Conservation (phyloP, 2,329 filamentous ascomycete species). For the Ceratocystis alfenasii region DNA sequence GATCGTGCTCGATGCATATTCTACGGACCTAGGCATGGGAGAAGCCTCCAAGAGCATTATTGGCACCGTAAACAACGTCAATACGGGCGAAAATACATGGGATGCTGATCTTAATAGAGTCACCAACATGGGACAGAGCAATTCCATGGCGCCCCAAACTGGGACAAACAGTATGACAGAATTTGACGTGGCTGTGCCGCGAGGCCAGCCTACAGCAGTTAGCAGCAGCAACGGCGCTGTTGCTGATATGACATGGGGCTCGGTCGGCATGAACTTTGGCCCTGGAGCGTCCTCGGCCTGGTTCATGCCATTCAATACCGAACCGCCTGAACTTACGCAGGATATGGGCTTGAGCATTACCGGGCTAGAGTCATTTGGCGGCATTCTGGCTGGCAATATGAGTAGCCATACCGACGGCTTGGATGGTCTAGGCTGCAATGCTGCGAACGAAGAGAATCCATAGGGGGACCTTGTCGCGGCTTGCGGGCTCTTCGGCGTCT, state of each 20-base stretch:
- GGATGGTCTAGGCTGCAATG: conserved; percentile 20
- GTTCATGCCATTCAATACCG: conserved; percentile 89
- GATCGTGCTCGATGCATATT: conserved; percentile 64
- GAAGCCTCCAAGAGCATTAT: conserved; percentile 31
- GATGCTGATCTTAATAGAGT: neutral
- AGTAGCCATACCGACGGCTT: conserved; percentile 30
- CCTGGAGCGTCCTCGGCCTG: conserved; percentile 56
- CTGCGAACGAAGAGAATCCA: neutral
- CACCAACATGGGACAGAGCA: neutral
- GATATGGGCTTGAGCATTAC: conserved; percentile 33
- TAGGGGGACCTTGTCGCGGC: neutral
- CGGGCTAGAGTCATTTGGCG: conserved; percentile 39
- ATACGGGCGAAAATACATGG: neutral
- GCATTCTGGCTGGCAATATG: conserved; percentile 36
- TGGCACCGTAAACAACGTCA: conserved; percentile 25
- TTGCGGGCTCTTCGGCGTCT: neutral
- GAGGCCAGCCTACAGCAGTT: neutral
- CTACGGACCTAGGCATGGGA: conserved; percentile 36
- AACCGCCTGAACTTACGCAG: conserved; percentile 53
- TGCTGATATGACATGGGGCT: neutral
- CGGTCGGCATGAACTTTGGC: conserved; percentile 23
- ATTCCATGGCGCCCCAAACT: neutral
- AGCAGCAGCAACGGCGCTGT: neutral
- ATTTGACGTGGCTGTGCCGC: neutral
- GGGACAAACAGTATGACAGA: neutral